Evolutionary conservation across 345 rosid species (phyloP), one percentile per base, ranked within the genome.

Genomic region (Gossypioides kirkii): DNA sequence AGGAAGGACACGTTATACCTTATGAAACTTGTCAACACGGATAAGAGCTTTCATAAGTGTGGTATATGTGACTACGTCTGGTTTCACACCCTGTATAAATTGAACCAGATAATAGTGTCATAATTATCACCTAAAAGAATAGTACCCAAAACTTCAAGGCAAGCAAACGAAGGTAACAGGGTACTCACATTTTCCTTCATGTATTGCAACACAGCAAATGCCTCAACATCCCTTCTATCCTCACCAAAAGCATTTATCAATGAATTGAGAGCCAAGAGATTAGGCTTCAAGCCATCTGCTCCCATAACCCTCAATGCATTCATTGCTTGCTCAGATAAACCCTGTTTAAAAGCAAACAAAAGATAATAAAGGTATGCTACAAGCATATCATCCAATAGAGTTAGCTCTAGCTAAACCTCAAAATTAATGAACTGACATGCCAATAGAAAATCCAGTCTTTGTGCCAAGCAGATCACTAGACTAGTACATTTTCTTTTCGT

Each of bases 41-140:
- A 95, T 89, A 32, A 92, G 86, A 79, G 96, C 84, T 81, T 95
- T 95, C 97, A 95, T 92, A 49, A 92, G 94, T 41, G 98, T 92
- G 25, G 99, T 95, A 77, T 88, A 95, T 0, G 99, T 92, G 55
- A 95, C 89, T 54, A 95, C 99, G n/a, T 95, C 98, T 38, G 99
- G 96, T 62, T 87, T 91, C 81, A 95, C 75, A 17, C 83, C 88
- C 99, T 95, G 90, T 84, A 86, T 69, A 18, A 14, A 79, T 58
- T 67, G 58, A 79, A 69, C 73, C 70, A 81, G 75, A 79, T 63
- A 75, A 72, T 47, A 61, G 74, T 28, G 49, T 47, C 12, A 76
- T 54, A 76, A 73, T 72, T 12, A 66, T 52, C 59, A 64, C 32
- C 12, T 43, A 32, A 49, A 18, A 38, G 25, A 65, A 50, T 43